These are phyloP conservation scores for Eucalyptus fibrosa DNA, from an alignment of 345 rosid genomes.

Conservation along the genomic window DNA sequence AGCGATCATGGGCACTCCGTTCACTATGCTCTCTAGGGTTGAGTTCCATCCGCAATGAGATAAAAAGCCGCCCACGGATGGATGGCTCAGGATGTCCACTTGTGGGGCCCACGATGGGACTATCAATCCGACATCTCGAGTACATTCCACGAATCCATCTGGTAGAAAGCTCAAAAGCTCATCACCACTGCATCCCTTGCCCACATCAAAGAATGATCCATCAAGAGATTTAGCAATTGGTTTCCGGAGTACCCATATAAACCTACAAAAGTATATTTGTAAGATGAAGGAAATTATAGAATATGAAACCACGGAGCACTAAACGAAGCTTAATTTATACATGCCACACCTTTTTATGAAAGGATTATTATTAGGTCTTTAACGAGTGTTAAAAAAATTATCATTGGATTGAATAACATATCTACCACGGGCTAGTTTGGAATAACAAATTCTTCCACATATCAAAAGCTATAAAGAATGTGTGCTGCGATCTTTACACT, in stretches of 20 bases:
- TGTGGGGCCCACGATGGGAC: slow-evolving; percentile 60
- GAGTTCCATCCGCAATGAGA: slow-evolving; percentile 84
- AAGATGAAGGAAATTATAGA: not conserved
- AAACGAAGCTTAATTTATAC: not conserved
- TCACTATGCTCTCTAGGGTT: slow-evolving; percentile 28
- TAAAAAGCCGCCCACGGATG: slow-evolving; percentile 52
- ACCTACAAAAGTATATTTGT: not conserved
- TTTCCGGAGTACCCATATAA: slow-evolving; percentile 50
- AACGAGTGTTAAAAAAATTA: not conserved
- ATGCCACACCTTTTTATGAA: not conserved
- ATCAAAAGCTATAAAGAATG: not conserved
- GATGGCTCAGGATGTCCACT: slow-evolving; percentile 31
- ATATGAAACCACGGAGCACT: not conserved
- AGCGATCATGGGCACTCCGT: slow-evolving; percentile 40
- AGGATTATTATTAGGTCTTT: not conserved
- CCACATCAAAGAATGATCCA: slow-evolving; percentile 8
- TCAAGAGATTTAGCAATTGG: slow-evolving; percentile 4
- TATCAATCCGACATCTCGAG: slow-evolving; percentile 15
- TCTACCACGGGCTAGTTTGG: not conserved
- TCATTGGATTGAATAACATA: too few species aligned
- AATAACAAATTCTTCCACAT: not conserved
- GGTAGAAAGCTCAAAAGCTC: slow-evolving; percentile 27
- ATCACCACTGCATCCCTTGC: not conserved
- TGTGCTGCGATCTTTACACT: not conserved
- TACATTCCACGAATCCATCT: slow-evolving; percentile 32